Conservation (phyloP, 495 filamentous ascomycete genomes). For the Neurospora sp. region DNA sequence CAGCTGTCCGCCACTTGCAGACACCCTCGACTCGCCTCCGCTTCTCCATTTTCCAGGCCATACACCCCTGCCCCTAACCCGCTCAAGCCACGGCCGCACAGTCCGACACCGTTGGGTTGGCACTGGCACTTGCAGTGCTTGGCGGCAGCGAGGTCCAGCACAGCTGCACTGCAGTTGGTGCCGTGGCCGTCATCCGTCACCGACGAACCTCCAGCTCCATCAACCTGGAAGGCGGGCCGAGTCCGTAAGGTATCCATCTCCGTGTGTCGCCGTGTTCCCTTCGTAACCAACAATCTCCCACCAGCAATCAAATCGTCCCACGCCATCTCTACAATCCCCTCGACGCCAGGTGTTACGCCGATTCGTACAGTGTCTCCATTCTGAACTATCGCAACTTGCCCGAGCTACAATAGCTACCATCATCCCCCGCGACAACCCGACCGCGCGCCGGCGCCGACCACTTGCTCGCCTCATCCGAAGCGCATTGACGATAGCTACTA, state of each 20-base stretch:
- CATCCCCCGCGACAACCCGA: not conserved
- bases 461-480: not conserved
- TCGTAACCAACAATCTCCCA: not conserved
- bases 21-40: not conserved
- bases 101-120: not conserved
- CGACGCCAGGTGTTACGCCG: not conserved
- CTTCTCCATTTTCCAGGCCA: not conserved
- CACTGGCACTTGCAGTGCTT: not conserved
- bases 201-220: not conserved
- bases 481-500: not conserved
- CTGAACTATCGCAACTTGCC: not conserved
- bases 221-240: not conserved
- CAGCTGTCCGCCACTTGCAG: conserved; percentile 4
- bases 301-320: not conserved
- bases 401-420: not conserved
- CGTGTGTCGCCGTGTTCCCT: not conserved
- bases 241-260: not conserved
- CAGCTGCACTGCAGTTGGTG: not conserved
- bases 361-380: not conserved
- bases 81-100: not conserved
- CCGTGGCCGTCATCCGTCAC: not conserved
- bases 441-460: not conserved
- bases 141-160: not conserved
- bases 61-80: not conserved
- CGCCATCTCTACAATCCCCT: not conserved